Base-by-base conservation (phyloP, 345 rosid genomes). In the Eucalyptus leucophloia region DNA sequence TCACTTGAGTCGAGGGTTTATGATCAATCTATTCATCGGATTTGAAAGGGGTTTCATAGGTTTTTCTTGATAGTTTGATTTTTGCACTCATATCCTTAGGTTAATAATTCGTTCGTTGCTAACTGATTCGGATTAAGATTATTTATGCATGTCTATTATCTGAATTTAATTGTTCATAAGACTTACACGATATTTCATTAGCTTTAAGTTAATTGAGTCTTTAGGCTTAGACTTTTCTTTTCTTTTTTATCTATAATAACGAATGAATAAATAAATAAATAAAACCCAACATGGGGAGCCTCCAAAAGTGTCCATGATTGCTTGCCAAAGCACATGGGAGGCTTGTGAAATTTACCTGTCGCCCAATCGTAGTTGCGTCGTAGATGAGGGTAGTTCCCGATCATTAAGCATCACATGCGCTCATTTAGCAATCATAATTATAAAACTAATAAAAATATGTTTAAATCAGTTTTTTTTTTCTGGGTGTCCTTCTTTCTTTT, bases 51-150 rank as follows among this genome's bases (percentile, higher is more conserved):
- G 15, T 11, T 26, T 60, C 32, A 12, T 60, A 1, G 17, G 69
- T 28, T 60, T 28, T 60, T 28, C 37, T 65, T 30, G 19, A n/a
- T 30, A 65, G 37, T 65, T 65, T 1, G 37, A 30, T 58, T 24
- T 26, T 5, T 2, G 0, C 2, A 4, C 13, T 26, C 15, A 26
- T 9, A 26, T 26, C n/a, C 4, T 56, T 56, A 23, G 2, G 23
- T 56, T 56, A 24, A 23, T 24, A 56, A 56, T 4, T 10, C 14
- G 4, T 24, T 4, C 3, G 3, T 11, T 28, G 32, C 4, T 1
- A 60, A 60, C 0, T 6, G 0, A 26, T 60, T 1, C 0, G 0
- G 3, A 28, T 26, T 12, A 28, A 26, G 12, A 26, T 15, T 26
- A 12, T 28, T 26, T 60, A 12, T 11, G 6, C 1, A 24, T 56